phyloP scores from a whole-genome alignment of 2,329 filamentous ascomycete species.

The Cladophialophora exuberans region DNA sequence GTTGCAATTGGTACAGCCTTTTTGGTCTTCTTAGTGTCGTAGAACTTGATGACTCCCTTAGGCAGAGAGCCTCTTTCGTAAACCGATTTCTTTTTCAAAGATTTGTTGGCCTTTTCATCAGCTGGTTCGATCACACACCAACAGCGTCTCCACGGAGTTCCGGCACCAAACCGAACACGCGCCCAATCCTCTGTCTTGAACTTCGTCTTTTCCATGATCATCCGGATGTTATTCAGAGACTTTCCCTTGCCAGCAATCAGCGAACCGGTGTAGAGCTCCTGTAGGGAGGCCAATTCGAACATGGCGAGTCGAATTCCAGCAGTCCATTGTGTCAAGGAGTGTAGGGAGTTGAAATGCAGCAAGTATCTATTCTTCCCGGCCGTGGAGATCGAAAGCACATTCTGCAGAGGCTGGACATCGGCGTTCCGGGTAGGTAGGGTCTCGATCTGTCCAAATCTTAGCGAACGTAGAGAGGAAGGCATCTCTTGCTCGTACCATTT shows the following conservation, averaged over 20 bases:
- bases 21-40: conserved; percentile 90
- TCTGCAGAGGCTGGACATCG: conserved; percentile 80
- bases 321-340: conserved; percentile 94
- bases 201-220: conserved; percentile 80
- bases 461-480: conserved; percentile 15
- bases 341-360: conserved; percentile 92
- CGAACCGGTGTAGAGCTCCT: conserved; percentile 95
- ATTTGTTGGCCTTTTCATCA: conserved; percentile 91
- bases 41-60: conserved; percentile 93
- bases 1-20: conserved; percentile 89
- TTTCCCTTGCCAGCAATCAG: conserved; percentile 95
- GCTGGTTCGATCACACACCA: conserved; percentile 95
- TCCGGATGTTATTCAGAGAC: conserved; percentile 81
- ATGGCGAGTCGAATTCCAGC: conserved; percentile 90
- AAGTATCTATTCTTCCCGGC: conserved; percentile 94
- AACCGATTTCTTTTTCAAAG: conserved; percentile 76
- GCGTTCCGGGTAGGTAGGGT: conserved; percentile 81
- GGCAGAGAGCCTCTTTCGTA: conserved; percentile 77
- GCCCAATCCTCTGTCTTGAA: conserved; percentile 90
- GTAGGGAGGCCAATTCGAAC: conserved; percentile 88
- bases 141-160: conserved; percentile 92
- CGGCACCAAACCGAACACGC: conserved; percentile 90
- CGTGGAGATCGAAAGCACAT: conserved; percentile 93
- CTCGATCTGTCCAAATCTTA: conserved; percentile 66
- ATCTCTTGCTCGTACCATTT: conserved; percentile 73